Percentiles rank a stretch among this genome's conserved stretches.
Evolutionary conservation across 257 asterid genomes (phyloP).

Genomic region (Solanum bulbocastanum): DNA sequence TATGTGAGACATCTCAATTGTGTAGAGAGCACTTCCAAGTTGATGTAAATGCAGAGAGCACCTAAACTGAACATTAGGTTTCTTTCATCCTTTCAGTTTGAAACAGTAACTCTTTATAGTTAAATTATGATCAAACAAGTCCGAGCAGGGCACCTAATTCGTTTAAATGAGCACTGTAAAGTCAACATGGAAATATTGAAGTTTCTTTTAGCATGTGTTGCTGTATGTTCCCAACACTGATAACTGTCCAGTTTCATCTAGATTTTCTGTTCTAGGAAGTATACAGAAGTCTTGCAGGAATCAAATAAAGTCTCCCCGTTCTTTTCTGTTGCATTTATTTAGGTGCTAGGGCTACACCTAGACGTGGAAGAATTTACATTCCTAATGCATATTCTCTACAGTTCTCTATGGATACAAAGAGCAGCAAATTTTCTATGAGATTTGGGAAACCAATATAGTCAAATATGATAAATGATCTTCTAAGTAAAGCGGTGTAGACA

Average conservation of each 20-base stretch:
- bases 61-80: neutral
- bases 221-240: neutral
- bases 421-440: neutral
- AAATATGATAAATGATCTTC: neutral
- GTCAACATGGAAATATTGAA: neutral
- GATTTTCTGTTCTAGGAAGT: neutral
- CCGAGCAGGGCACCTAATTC: neutral
- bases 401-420: neutral
- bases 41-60: neutral
- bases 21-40: neutral
- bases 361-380: neutral
- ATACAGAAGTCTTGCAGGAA: neutral
- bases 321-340: neutral
- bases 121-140: neutral
- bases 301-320: neutral
- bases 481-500: neutral
- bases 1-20: neutral
- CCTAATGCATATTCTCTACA: neutral
- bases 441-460: neutral
- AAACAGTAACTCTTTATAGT: neutral
- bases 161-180: neutral
- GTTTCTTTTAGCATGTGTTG: neutral
- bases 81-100: neutral
- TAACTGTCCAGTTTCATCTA: neutral
- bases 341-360: neutral